These are phyloP conservation scores for Ceratobasidium sp. DNA, from an alignment of 1,284 basidiomycete species.

Conservation along the genomic window DNA sequence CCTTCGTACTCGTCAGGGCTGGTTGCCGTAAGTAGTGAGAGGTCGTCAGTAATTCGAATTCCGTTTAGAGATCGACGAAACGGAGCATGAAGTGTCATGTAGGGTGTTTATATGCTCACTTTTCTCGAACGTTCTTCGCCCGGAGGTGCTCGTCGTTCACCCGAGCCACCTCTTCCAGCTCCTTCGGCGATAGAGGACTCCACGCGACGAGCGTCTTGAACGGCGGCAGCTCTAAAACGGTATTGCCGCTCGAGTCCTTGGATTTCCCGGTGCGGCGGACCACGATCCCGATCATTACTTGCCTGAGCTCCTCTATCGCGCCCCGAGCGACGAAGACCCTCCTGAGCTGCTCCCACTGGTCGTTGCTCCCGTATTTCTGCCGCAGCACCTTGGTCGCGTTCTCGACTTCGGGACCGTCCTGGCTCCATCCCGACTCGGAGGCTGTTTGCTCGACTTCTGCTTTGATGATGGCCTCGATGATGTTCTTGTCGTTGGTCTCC, in stretches of 20 bases:
- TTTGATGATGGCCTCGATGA: neutral
- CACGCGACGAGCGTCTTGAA: neutral
- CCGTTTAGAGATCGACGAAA: no score
- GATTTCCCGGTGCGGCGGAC: slow-evolving; percentile 17
- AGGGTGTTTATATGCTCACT: no score
- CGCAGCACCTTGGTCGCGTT: neutral
- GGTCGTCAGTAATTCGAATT: no score
- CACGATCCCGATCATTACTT: neutral
- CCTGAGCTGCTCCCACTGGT: slow-evolving; percentile 11
- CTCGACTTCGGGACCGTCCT: neutral
- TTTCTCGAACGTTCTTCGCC: neutral
- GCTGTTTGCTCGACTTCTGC: neutral
- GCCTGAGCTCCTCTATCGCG: neutral
- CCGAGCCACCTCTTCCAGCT: neutral
- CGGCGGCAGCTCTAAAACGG: neutral
- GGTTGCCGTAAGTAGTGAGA: neutral
- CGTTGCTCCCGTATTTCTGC: slow-evolving; percentile 7
- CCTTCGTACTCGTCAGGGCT: neutral
- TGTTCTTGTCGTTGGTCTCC: neutral
- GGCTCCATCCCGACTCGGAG: no score
- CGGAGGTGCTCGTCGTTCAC: slow-evolving; percentile 11
- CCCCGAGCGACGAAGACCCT: neutral
- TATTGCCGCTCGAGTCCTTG: neutral
- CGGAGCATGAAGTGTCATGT: no score
- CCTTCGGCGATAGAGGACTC: neutral